Evolutionary conservation across 2,329 filamentous ascomycete genomes (phyloP), one percentile per base, ranked within the genome.

Genomic region (Alternaria ventricosa): DNA sequence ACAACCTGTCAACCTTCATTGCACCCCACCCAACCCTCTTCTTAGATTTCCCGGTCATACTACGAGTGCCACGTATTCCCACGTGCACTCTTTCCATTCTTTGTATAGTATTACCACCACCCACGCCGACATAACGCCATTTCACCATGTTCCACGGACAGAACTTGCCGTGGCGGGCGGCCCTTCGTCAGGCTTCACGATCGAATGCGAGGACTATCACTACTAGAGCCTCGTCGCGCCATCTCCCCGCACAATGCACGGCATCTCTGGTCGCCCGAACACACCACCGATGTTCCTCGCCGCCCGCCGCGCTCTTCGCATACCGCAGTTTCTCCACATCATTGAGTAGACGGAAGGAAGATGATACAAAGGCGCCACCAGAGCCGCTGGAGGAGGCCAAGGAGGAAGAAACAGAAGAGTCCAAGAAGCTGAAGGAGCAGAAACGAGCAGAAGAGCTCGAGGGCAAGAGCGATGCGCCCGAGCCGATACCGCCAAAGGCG

Each of bases 121-220:
- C 43, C 62, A 56, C 63, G 61, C 51, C 49, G 41, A 36, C 56
- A 55, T 33, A 60, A 49, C 41, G 18, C 43, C 20, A n/a, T 23
- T 53, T 23, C 68, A 65, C 45, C 62, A 91, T 90, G 89, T 84
- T 89, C 78, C 87, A 88, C 82, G 85, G 87, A 75, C 87, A 88
- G 80, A 87, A 86, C 70, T 80, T 90, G 75, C 87, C 88, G 81
- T 91, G 88, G 89, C 87, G 88, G 83, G 82, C 84, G 79, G 87
- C 87, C 72, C 83, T 88, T 75, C 84, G 83, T 69, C 82, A 83
- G 71, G 82, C 84, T 63, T 81, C 82, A 72, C 82, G 81, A 58
- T 78, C 79, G 54, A 76, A 75, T 54, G 73, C 78, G 53, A 75
- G 79, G 55, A 70, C 77, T 51, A 65, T 78, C 47, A 65, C 76